A percentile compares a stretch with the other conserved stretches of the same genome.
Evolutionary conservation across 2,329 filamentous ascomycete species (phyloP).

Genomic region (Cercospora zeae-maydis): DNA sequence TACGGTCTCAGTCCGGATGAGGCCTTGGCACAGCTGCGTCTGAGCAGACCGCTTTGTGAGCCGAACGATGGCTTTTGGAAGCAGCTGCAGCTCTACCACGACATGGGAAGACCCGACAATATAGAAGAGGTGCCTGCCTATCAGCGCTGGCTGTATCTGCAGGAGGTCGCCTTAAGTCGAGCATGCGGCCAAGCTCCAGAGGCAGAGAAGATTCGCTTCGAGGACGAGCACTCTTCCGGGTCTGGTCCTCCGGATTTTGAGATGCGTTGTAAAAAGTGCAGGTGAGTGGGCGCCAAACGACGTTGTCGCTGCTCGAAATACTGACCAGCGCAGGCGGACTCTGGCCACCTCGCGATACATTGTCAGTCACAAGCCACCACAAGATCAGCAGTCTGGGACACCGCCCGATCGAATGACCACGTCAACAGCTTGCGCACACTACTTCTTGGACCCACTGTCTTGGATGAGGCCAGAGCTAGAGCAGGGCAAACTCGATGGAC

Average conservation of each 20-base stretch:
- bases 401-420: slow-evolving; percentile 24
- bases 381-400: slow-evolving; percentile 11
- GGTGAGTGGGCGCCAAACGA: slow-evolving; percentile 47
- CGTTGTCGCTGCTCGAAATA: not conserved
- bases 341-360: slow-evolving; percentile 66
- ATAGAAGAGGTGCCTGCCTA: slow-evolving; percentile 70
- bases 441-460: slow-evolving; percentile 85
- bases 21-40: slow-evolving; percentile 66
- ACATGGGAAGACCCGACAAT: slow-evolving; percentile 74
- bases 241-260: slow-evolving; percentile 50
- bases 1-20: slow-evolving; percentile 53
- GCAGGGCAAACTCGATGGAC: slow-evolving; percentile 75
- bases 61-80: slow-evolving; percentile 90
- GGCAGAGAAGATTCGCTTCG: slow-evolving; percentile 71
- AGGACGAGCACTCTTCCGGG: slow-evolving; percentile 57
- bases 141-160: slow-evolving; percentile 70
- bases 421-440: slow-evolving; percentile 65
- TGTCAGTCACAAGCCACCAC: slow-evolving; percentile 53
- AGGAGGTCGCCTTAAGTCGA: slow-evolving; percentile 63
- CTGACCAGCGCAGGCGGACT: slow-evolving; percentile 47
- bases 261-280: slow-evolving; percentile 87
- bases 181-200: slow-evolving; percentile 76
- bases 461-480: slow-evolving; percentile 94
- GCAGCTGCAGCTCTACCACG: slow-evolving; percentile 81
- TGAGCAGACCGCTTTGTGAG: slow-evolving; percentile 72